phyloP scores from a whole-genome alignment of 371 early-diverging fungal species.

The Mortierella sp. region DNA sequence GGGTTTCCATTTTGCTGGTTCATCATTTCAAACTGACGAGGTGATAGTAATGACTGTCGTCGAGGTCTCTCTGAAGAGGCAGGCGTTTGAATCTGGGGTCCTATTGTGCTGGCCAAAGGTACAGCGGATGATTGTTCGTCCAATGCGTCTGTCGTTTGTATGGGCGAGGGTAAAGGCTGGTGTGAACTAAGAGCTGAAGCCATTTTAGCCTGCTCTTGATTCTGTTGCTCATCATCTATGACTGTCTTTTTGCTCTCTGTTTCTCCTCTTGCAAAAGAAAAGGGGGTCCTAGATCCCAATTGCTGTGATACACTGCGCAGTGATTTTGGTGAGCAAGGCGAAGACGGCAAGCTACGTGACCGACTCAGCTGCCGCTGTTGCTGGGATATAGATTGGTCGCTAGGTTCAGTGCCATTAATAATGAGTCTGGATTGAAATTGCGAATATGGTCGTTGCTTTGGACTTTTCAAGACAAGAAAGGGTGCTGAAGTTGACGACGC shows the following conservation, averaged over 20 bases:
- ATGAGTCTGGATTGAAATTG: constrained; percentile 5
- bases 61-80: constrained; percentile 22
- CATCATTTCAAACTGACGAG: constrained; percentile 21
- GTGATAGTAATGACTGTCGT: constrained; percentile 21
- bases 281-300: background rate
- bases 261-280: background rate
- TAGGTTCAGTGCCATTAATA: background rate
- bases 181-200: background rate
- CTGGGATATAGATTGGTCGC: background rate
- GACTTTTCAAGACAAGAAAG: background rate
- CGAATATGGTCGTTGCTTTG: constrained; percentile 8
- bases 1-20: constrained; percentile 3
- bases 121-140: background rate
- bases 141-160: background rate
- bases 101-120: background rate
- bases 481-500: constrained; percentile 5
- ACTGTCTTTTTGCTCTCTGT: background rate
- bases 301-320: background rate
- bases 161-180: background rate
- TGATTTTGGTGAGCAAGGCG: background rate
- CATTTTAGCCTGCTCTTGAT: background rate
- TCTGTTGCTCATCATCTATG: background rate
- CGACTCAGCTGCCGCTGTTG: constrained; percentile 1
- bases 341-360: constrained; percentile 12
- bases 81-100: background rate